phyloP scores from a whole-genome alignment of 257 asterid species.

The Misopates orontium region DNA sequence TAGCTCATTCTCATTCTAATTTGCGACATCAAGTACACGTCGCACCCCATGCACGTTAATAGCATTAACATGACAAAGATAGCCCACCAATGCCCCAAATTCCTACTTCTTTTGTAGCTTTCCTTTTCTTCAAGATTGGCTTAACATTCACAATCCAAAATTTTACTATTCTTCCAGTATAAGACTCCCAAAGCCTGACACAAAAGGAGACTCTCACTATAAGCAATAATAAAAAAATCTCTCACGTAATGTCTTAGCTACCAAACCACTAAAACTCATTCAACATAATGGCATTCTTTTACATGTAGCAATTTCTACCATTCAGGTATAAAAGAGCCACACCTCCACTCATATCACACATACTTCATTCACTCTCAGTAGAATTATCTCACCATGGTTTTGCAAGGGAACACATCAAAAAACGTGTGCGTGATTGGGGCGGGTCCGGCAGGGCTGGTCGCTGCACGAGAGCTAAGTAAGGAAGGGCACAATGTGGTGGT shows the following conservation, averaged over 20 bases:
- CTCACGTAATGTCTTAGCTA: slow-evolving; percentile 36
- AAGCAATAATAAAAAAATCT: slow-evolving; percentile 1
- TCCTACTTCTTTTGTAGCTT: neutral
- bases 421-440: slow-evolving; percentile 79
- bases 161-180: slow-evolving; percentile 25
- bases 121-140: neutral
- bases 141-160: slow-evolving; percentile 14
- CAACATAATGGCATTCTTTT: slow-evolving; percentile 15
- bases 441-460: slow-evolving; percentile 80
- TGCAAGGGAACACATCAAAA: slow-evolving; percentile 41
- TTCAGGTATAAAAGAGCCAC: slow-evolving; percentile 34
- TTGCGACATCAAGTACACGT: slow-evolving; percentile 5
- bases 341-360: slow-evolving; percentile 17
- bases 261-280: slow-evolving; percentile 27
- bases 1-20: slow-evolving; percentile 9
- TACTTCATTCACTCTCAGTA: slow-evolving; percentile 1
- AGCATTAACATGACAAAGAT: slow-evolving; percentile 21
- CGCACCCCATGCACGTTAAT: slow-evolving; percentile 37
- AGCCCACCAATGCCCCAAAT: neutral
- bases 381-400: slow-evolving; percentile 37
- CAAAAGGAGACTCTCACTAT: slow-evolving; percentile 15
- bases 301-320: slow-evolving; percentile 10
- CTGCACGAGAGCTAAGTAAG: slow-evolving; percentile 77
- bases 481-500: slow-evolving; percentile 81
- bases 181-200: slow-evolving; percentile 31